These are phyloP conservation scores for Pythium monospermum DNA, from an alignment of 352 stramenopile species.

Conservation along the genomic window DNA sequence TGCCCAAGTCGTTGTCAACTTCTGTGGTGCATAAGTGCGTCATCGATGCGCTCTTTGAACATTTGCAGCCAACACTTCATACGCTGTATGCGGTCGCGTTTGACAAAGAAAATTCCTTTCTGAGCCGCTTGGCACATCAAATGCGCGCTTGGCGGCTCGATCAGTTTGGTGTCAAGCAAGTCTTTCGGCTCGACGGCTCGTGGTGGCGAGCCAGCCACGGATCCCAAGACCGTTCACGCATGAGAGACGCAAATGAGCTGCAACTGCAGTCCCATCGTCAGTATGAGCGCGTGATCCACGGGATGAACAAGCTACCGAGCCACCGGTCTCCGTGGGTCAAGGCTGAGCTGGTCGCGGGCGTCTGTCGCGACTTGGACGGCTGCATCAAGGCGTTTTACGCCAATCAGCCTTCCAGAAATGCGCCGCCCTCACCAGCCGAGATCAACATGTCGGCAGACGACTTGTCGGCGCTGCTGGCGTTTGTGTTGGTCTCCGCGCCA, in stretches of 20 bases:
- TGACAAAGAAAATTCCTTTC: slow-evolving; percentile 35
- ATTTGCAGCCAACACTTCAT: slow-evolving; percentile 57
- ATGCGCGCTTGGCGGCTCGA: slow-evolving; percentile 24
- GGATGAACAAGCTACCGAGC: slow-evolving; percentile 38
- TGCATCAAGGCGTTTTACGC: slow-evolving; percentile 44
- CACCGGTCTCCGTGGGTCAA: slow-evolving; percentile 57
- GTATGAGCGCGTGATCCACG: slow-evolving; percentile 34
- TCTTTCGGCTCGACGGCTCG: slow-evolving; percentile 53
- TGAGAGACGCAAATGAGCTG: slow-evolving; percentile 22
- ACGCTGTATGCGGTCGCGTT: slow-evolving; percentile 49
- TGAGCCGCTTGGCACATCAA: slow-evolving; percentile 29
- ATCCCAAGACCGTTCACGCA: no score
- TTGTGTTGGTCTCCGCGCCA: slow-evolving; percentile 44
- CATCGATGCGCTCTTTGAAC: slow-evolving; percentile 54
- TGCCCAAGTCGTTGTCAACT: slow-evolving; percentile 15
- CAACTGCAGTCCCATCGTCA: slow-evolving; percentile 27
- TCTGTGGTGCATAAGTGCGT: slow-evolving; percentile 36
- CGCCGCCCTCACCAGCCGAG: slow-evolving; percentile 7
- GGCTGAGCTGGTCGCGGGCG: slow-evolving; percentile 31
- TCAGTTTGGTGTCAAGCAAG: slow-evolving; percentile 34
- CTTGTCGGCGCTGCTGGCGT: slow-evolving; percentile 43
- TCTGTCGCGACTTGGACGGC: slow-evolving; percentile 43
- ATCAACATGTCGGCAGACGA: slow-evolving; percentile 49
- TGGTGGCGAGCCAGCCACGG: slow-evolving; percentile 12
- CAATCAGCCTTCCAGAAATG: slow-evolving; percentile 1